Base-by-base conservation (phyloP, 768 basidiomycete species). In the Arthromyces matolae region DNA sequence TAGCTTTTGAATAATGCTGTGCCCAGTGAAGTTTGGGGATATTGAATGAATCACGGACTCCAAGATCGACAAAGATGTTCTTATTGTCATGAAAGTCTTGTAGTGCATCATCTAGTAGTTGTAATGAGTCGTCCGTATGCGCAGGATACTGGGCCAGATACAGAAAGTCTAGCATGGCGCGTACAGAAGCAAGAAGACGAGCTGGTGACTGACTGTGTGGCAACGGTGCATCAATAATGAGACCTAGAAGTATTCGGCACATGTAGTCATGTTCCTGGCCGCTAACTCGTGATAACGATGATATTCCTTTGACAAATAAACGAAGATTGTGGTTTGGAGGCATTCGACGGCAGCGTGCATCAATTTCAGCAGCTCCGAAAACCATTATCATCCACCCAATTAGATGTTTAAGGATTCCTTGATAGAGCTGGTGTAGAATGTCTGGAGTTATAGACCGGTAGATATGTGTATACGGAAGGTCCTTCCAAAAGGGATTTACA, bases 11-110 rank as follows among this genome's bases (percentile, higher is more conserved):
- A 50, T 73, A 75, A 47, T 77, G 76, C 0, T 24, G 31, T 0
- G 64, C 45, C n/a, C n/a, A n/a, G n/a, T n/a, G n/a, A 1, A 75
- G 49, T 50, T 77, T 77, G 2, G 72, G 71, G n/a, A 76, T 57
- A 37, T 75, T 71, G 57, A 73, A 75, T 43, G 65, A 7, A 10
- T 60, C 38, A 0, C 66, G 61, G n/a, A 68, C 60, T 1, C 62
- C 64, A 4, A 68, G 52, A 20, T 60, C 52, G 22, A 71, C 38
- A 42, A 76, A 71, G 2, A 68, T 56, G 7, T 55, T 28, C 42
- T 73, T 73, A 53, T 71, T 56, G 1, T 45, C 19, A 46, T 77
- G 72, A 47, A 76, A 78, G 2, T 20, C 13, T 2, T 51, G 12
- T 1, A 75, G 60, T 0, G 64, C 58, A 0, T 53, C 36, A 1